phyloP scores from a whole-genome alignment of 2,329 filamentous ascomycete genomes.

The Xylaria sp. region DNA sequence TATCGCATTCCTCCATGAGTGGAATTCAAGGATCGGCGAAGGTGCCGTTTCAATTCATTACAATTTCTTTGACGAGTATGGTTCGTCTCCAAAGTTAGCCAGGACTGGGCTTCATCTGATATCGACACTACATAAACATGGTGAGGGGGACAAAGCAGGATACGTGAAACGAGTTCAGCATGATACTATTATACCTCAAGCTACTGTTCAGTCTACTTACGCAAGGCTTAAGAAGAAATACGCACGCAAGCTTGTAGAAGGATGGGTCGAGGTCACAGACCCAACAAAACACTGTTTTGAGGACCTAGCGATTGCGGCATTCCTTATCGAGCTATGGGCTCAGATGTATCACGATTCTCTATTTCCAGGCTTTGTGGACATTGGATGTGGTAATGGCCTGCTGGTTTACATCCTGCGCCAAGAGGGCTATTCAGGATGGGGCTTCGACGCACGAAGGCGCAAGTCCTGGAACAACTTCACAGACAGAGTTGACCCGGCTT shows the following conservation, averaged over 20 bases:
- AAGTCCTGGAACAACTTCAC: conserved; percentile 84
- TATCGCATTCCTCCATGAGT: conserved; percentile 80
- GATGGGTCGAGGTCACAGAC: conserved; percentile 88
- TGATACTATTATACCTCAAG: conserved; percentile 81
- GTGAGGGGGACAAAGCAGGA: conserved; percentile 69
- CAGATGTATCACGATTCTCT: conserved; percentile 73
- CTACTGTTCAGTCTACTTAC: conserved; percentile 84
- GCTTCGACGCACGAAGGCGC: conserved; percentile 87
- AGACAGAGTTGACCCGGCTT: conserved; percentile 25
- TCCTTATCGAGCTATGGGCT: conserved; percentile 89
- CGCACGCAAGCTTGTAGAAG: conserved; percentile 73
- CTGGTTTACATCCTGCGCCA: conserved; percentile 82
- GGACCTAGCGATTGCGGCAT: conserved; percentile 89
- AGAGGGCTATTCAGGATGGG: conserved; percentile 87
- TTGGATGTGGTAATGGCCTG: conserved; percentile 94
- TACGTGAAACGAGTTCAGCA: conserved; percentile 87
- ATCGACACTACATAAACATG: conserved; percentile 76
- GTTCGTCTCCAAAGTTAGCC: conserved; percentile 60
- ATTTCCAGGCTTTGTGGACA: conserved; percentile 93
- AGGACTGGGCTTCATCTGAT: conserved; percentile 77
- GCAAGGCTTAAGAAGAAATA: conserved; percentile 81
- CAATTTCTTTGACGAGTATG: conserved; percentile 58
- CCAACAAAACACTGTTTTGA: conserved; percentile 95
- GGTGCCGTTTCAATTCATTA: conserved; percentile 71
- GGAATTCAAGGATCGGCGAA: conserved; percentile 54